Percentiles rank a stretch among this genome's conserved stretches.
These are phyloP conservation scores for Reutealis trisperma DNA, from an alignment of 345 rosid genomes.

Conservation along the genomic window DNA sequence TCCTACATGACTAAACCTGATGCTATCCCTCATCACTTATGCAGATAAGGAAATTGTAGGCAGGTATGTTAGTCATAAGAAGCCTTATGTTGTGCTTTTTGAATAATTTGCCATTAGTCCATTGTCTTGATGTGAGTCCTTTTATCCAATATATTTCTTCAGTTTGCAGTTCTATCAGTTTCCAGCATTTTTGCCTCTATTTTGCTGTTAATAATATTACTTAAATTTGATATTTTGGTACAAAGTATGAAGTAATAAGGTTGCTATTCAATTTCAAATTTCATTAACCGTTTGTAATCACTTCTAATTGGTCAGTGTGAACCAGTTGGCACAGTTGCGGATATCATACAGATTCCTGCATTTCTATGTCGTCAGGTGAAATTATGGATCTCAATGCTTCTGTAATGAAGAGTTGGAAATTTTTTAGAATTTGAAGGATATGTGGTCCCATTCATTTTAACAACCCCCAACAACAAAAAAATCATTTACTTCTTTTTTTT, in stretches of 20 bases:
- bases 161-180: not conserved
- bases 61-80: too few relatives aligned
- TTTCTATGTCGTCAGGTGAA: conserved; percentile 93
- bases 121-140: not conserved
- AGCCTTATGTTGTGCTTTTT: not conserved
- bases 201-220: not conserved
- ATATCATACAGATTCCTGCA: conserved; percentile 96
- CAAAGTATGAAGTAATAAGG: not conserved
- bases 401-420: conserved; percentile 12
- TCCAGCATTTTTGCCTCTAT: not conserved
- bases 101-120: not conserved
- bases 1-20: too few relatives aligned
- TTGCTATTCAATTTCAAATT: conserved; percentile 18
- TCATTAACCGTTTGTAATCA: conserved; percentile 11
- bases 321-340: conserved; percentile 81
- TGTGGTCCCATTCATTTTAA: conserved; percentile 5
- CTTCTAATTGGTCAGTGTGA: conserved; percentile 62
- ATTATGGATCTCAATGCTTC: conserved; percentile 14
- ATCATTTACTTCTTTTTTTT: not conserved
- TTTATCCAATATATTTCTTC: not conserved
- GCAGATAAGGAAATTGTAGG: too few relatives aligned
- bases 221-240: not conserved
- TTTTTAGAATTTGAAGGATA: conserved; percentile 3
- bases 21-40: too few relatives aligned
- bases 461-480: not conserved